Conservation (phyloP, 495 filamentous ascomycete species). For the Penicillium silybi region DNA sequence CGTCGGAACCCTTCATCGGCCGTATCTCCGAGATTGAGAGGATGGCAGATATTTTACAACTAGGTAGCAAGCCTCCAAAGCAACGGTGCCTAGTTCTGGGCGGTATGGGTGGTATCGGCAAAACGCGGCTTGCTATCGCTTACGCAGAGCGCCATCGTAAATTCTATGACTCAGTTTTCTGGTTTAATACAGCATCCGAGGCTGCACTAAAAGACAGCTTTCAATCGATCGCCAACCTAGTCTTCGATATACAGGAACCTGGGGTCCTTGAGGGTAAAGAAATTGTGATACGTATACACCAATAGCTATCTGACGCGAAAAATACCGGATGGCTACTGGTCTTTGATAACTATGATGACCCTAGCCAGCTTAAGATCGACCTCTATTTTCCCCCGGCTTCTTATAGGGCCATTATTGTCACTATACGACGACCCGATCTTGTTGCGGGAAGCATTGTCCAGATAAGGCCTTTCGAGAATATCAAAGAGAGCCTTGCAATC, state of each 20-base stretch:
- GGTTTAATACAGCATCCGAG: conserved; percentile 8
- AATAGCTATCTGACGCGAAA: background rate
- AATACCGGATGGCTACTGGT: conserved; percentile 12
- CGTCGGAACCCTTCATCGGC: conserved; percentile 7
- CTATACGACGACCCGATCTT: background rate
- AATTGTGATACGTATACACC: conserved; percentile 2
- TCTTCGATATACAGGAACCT: conserved; percentile 2
- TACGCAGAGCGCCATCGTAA: background rate
- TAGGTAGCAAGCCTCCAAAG: background rate
- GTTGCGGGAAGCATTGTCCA: background rate
- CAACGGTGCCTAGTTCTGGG: conserved; percentile 3
- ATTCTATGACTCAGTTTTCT: conserved; percentile 8
- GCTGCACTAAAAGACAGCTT: conserved; percentile 13
- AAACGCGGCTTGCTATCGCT: conserved; percentile 14
- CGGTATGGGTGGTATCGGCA: conserved; percentile 11
- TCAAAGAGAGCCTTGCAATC: conserved; percentile 1
- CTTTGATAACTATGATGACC: conserved; percentile 14
- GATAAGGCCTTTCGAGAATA: conserved; percentile 1
- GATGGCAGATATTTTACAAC: background rate
- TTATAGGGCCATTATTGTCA: conserved; percentile 8
- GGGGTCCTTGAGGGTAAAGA: background rate
- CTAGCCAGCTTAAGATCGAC: background rate
- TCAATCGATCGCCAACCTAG: background rate
- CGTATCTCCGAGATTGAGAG: conserved; percentile 1
- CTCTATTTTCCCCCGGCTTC: conserved; percentile 2